These are phyloP conservation scores for Aotearoamyces nothofagi DNA, from an alignment of 2,329 filamentous ascomycete genomes.

Conservation along the genomic window DNA sequence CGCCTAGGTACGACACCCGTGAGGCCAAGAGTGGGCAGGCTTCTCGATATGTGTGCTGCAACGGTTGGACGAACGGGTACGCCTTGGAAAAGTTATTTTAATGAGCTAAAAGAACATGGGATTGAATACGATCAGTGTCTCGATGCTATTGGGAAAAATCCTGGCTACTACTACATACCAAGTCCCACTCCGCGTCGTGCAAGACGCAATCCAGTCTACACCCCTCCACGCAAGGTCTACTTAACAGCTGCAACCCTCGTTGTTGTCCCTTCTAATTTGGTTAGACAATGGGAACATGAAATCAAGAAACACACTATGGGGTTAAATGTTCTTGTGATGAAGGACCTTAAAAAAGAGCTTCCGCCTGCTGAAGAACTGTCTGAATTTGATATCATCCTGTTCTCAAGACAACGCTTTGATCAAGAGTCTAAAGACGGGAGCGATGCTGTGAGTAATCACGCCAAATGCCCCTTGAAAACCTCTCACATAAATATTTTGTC, in stretches of 20 bases:
- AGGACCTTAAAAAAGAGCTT: conserved; percentile 32
- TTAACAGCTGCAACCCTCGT: conserved; percentile 59
- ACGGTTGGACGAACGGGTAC: conserved; percentile 49
- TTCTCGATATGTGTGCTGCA: conserved; percentile 65
- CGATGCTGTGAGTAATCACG: conserved; percentile 15
- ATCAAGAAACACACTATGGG: conserved; percentile 61
- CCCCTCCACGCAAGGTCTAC: conserved; percentile 33
- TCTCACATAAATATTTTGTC: background rate
- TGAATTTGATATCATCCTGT: conserved; percentile 61
- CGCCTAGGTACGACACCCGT: conserved; percentile 22
- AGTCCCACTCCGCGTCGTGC: conserved; percentile 24
- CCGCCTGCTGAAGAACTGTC: conserved; percentile 44
- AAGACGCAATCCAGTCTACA: conserved; percentile 22
- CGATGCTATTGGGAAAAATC: conserved; percentile 38
- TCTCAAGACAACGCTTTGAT: conserved; percentile 62
- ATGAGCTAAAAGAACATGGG: conserved; percentile 18
- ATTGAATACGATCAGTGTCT: conserved; percentile 38
- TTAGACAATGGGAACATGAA: conserved; percentile 73
- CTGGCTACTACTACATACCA: conserved; percentile 42
- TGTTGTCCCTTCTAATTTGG: conserved; percentile 68
- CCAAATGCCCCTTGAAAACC: conserved; percentile 10
- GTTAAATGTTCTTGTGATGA: conserved; percentile 49
- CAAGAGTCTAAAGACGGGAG: conserved; percentile 39
- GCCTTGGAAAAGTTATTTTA: conserved; percentile 56
- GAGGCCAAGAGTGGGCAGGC: conserved; percentile 36